A percentile compares a stretch with the other conserved stretches of the same genome.
These are phyloP conservation scores for Warburgia ugandensis DNA, from an alignment of 164 flowering plant species.

Conservation along the genomic window DNA sequence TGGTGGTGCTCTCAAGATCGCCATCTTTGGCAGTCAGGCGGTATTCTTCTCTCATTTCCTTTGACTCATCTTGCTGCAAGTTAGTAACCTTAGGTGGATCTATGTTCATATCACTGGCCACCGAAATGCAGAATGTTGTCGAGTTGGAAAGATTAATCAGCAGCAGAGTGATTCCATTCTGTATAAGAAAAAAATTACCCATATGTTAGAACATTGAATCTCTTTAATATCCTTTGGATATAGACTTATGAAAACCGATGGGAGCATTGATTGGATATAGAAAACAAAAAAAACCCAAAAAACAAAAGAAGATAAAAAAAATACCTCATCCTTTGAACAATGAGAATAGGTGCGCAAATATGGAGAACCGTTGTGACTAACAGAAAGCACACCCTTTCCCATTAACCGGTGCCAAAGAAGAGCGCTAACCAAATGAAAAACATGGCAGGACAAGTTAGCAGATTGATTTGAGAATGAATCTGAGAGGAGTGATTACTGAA, in stretches of 20 bases:
- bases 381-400: conserved; percentile 47
- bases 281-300: background rate
- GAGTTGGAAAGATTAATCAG: conserved; percentile 51
- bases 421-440: conserved; percentile 29
- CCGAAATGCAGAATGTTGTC: conserved; percentile 26
- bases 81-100: background rate
- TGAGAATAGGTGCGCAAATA: conserved; percentile 50
- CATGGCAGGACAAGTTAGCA: background rate
- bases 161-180: conserved; percentile 42
- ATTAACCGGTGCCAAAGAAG: conserved; percentile 75
- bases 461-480: background rate
- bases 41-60: conserved; percentile 23
- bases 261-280: background rate
- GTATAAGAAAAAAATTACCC: conserved; percentile 5
- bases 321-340: conserved; percentile 49
- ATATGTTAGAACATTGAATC: background rate
- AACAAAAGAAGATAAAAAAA: background rate
- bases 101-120: conserved; percentile 20
- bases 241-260: background rate
- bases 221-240: background rate
- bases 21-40: conserved; percentile 44
- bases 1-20: conserved; percentile 27
- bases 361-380: conserved; percentile 28
- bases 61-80: conserved; percentile 3
- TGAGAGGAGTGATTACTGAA: background rate